Percentiles rank a stretch among this genome's conserved stretches.
These are phyloP conservation scores for Candida taoyuanica DNA, from an alignment of 805 yeast species.

Conservation along the genomic window DNA sequence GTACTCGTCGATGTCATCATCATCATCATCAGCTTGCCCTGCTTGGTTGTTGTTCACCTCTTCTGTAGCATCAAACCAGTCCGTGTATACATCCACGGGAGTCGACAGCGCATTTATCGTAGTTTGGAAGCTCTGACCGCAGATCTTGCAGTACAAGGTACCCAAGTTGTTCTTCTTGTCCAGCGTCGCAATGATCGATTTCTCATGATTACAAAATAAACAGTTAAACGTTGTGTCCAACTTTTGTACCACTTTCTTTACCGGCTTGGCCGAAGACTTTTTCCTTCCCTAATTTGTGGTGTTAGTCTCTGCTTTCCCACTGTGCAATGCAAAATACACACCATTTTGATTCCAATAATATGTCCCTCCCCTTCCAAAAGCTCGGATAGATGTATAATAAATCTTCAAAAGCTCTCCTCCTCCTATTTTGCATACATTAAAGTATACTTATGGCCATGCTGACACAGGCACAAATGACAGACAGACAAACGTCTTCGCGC, in stretches of 20 bases:
- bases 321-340: too few species aligned
- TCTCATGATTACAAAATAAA: constrained; percentile 92
- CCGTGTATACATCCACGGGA: constrained; percentile 92
- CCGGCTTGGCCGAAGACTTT: constrained; percentile 80
- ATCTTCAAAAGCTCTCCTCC: neutral
- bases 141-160: constrained; percentile 79
- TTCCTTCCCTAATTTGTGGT: constrained; percentile 61
- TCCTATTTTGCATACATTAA: too few species aligned
- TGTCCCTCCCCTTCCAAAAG: too few species aligned
- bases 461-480: constrained; percentile 2
- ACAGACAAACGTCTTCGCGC: constrained; percentile 4
- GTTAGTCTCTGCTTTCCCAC: constrained; percentile 6
- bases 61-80: constrained; percentile 96
- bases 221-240: constrained; percentile 85
- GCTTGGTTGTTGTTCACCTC: constrained; percentile 43
- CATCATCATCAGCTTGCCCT: constrained; percentile 31
- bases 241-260: constrained; percentile 68
- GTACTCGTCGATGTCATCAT: constrained; percentile 25
- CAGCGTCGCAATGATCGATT: constrained; percentile 79
- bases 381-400: too few species aligned
- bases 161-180: constrained; percentile 88
- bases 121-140: constrained; percentile 91
- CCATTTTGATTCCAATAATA: constrained; percentile 16
- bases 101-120: constrained; percentile 73
- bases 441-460: neutral